Base-by-base conservation (phyloP, 2,329 filamentous ascomycete genomes). In the Colletotrichum simmondsii region DNA sequence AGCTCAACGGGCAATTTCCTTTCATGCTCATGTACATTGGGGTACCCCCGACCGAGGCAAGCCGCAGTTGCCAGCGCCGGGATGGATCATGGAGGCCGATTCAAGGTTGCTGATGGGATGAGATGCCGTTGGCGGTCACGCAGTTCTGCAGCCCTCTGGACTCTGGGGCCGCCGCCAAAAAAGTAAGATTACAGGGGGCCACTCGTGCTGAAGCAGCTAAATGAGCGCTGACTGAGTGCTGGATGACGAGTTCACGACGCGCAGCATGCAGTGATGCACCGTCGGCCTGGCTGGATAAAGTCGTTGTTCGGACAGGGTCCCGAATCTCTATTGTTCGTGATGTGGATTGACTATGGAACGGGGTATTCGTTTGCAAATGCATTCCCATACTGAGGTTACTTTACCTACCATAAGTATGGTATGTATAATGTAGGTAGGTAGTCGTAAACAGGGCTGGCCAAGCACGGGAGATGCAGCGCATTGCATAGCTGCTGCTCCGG, bases 1-100 rank as follows among this genome's bases (percentile, higher is more conserved):
- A 54, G 70, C 26, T 35, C 35, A 22, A 72, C 60, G 60, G 60
- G 66, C 28, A 70, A 49, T 54, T 16, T 70, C 60, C n/a, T 35
- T 26, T 49, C 54, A 32, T 35, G 49, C 26, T 67, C 66, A 56
- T 46, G 70, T 72, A 65, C 60, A 46, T 61, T 35, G 54, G 26
- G 60, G 60, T 70, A 65, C 46, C 70, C 52, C 66, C 60, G 46
- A 54, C 60, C 59, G 58, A 54, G 37, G 46, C 59, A 42, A 42
- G 37, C 37, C 16, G 37, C 37, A 63, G 32, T 57, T 59, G 69
- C 64, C 64, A 68, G 57, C 62, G 16, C 53, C 53, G 22, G 32
- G 35, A 56, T 24, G 57, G 35, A 60, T 49, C 35, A 30, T 4
- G 16, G 42, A n/a, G 42, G 16, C 42, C 42, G 42, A 42, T 42